Conservation (phyloP, 2,329 filamentous ascomycete species). For the Aspergillus sojae region DNA sequence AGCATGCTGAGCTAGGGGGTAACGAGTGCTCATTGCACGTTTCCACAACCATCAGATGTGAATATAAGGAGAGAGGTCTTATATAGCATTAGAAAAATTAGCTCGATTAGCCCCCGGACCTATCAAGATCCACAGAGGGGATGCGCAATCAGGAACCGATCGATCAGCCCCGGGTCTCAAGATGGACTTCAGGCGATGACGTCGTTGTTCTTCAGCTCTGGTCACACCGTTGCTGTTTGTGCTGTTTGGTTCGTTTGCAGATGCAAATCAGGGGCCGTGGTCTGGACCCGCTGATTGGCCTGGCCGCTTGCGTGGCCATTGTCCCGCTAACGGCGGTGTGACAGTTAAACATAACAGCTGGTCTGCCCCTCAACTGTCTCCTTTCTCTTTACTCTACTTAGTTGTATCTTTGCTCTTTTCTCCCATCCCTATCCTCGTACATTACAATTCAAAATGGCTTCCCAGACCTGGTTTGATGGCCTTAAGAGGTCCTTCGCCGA, state of each 20-base stretch:
- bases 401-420: neutral
- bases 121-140: constrained; percentile 4
- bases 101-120: neutral
- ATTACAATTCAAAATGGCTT: constrained; percentile 33
- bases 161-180: neutral
- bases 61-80: constrained; percentile 6
- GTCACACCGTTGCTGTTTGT: constrained; percentile 32
- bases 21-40: constrained; percentile 31
- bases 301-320: constrained; percentile 31
- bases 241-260: constrained; percentile 24
- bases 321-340: constrained; percentile 33
- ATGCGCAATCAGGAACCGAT: constrained; percentile 7
- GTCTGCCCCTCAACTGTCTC: constrained; percentile 14
- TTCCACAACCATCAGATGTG: neutral
- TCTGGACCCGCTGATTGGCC: constrained; percentile 20
- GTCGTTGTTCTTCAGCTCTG: constrained; percentile 23
- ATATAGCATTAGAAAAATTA: constrained; percentile 3
- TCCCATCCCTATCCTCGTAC: constrained; percentile 5
- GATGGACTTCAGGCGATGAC: constrained; percentile 30
- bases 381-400: constrained; percentile 13
- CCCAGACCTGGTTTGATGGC: constrained; percentile 78
- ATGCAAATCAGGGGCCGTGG: constrained; percentile 4
- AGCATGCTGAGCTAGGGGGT: constrained; percentile 22
- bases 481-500: constrained; percentile 82
- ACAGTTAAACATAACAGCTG: constrained; percentile 23